Conservation (phyloP, 1,284 basidiomycete genomes). For the Amylostereum areolatum region DNA sequence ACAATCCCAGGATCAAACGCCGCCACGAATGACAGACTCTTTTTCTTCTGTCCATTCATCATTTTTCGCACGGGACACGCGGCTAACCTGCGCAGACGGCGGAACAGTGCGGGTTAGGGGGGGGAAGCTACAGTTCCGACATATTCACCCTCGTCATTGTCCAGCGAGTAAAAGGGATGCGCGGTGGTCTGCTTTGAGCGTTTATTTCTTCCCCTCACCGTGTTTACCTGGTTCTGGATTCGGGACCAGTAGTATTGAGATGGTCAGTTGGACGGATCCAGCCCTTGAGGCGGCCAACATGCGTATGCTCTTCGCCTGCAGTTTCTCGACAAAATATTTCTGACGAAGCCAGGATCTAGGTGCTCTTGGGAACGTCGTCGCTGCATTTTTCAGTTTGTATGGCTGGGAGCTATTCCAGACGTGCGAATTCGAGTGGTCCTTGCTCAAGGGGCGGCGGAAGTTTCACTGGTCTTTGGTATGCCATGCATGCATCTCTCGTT, state of each 20-base stretch:
- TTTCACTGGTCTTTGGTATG: conserved; percentile 62
- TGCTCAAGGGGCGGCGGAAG: conserved; percentile 46
- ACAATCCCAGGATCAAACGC: no score
- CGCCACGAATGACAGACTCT: no score
- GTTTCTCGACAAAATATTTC: neutral
- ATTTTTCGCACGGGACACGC: no score
- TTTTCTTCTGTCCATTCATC: no score
- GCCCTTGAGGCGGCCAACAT: conserved; percentile 40
- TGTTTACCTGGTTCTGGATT: conserved; percentile 4
- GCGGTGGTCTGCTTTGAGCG: no score
- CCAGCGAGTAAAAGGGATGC: no score
- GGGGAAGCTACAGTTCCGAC: no score
- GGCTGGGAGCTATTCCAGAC: conserved; percentile 64
- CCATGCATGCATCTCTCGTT: conserved; percentile 6
- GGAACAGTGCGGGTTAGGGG: no score
- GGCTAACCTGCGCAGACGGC: no score
- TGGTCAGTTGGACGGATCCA: conserved; percentile 55
- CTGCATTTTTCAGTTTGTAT: conserved; percentile 56
- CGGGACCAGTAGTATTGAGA: conserved; percentile 17
- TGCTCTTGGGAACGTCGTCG: conserved; percentile 51
- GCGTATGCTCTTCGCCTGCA: conserved; percentile 27
- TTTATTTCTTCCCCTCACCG: conserved; percentile 2
- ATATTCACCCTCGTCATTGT: no score
- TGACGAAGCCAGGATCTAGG: conserved; percentile 27
- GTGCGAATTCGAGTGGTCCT: conserved; percentile 58